Conservation (phyloP, 2,329 filamentous ascomycete genomes). For the Chlorencoelia australis region DNA sequence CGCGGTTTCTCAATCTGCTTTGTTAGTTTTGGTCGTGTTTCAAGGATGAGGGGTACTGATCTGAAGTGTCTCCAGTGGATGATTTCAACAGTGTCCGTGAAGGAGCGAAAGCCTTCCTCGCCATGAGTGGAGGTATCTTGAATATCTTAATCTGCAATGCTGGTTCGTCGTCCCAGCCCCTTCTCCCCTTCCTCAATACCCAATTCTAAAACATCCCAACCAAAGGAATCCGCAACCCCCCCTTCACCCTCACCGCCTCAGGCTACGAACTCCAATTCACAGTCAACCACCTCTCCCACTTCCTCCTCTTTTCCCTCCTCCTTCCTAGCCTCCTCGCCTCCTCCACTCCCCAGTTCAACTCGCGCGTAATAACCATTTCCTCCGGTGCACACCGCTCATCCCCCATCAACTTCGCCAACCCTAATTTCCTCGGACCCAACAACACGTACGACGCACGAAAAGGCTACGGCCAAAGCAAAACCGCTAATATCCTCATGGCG, state of each 20-base stretch:
- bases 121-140: conserved; percentile 20
- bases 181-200: too few relatives aligned
- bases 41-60: too few relatives aligned
- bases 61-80: too few relatives aligned
- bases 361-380: conserved; percentile 37
- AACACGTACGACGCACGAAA: conserved; percentile 23
- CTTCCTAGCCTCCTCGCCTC: conserved; percentile 32
- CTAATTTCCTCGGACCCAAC: conserved; percentile 2
- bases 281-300: conserved; percentile 42
- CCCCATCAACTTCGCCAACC: conserved; percentile 31
- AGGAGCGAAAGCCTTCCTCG: conserved; percentile 18
- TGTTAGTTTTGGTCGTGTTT: too few relatives aligned
- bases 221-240: too few relatives aligned
- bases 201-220: too few relatives aligned
- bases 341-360: conserved; percentile 30
- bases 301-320: conserved; percentile 42
- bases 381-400: conserved; percentile 33
- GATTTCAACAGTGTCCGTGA: not conserved
- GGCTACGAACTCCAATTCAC: conserved; percentile 41
- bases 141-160: conserved; percentile 22
- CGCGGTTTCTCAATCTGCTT: too few relatives aligned
- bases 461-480: conserved; percentile 35
- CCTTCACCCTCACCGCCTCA: conserved; percentile 29
- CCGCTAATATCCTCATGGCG: conserved; percentile 36
- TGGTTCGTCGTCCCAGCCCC: too few relatives aligned